Conservation (phyloP, 805 yeast genomes). For the Kregervanrija pseudodelftensis region DNA sequence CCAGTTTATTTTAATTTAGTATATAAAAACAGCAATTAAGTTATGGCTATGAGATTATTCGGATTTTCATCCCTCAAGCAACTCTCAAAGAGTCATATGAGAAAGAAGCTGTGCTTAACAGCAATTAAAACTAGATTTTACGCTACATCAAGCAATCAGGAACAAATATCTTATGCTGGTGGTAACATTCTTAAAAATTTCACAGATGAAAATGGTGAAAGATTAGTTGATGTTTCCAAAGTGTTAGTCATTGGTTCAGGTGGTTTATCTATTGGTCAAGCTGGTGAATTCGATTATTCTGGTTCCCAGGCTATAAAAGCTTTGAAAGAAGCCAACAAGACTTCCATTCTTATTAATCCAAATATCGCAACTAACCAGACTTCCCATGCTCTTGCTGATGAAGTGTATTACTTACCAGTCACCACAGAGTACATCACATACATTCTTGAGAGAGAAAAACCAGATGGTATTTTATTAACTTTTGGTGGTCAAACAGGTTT, state of each 20-base stretch:
- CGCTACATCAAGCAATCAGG: too few relatives aligned
- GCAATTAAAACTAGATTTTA: too few relatives aligned
- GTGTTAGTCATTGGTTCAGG: constrained; percentile 96
- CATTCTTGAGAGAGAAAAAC: constrained; percentile 91
- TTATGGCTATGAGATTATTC: too few relatives aligned
- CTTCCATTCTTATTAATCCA: constrained; percentile 85
- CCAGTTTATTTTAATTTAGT: too few relatives aligned
- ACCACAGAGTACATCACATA: constrained; percentile 94
- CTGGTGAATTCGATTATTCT: constrained; percentile 96
- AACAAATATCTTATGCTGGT: constrained; percentile 42
- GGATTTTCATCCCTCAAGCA: too few relatives aligned
- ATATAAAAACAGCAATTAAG: too few relatives aligned
- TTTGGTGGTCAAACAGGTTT: constrained; percentile 99
- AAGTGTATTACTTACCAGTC: constrained; percentile 90
- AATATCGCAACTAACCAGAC: constrained; percentile 97
- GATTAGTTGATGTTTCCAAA: constrained; percentile 74
- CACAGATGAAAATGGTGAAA: constrained; percentile 52
- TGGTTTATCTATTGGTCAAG: constrained; percentile 95
- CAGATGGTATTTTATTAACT: constrained; percentile 92
- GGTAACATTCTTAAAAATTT: constrained; percentile 52
- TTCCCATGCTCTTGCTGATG: constrained; percentile 91
- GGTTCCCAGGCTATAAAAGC: constrained; percentile 98
- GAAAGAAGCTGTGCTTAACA: too few relatives aligned
- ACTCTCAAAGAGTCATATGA: too few relatives aligned
- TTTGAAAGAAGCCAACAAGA: constrained; percentile 78